phyloP scores from a whole-genome alignment of 345 rosid species.

The Linum tenue region DNA sequence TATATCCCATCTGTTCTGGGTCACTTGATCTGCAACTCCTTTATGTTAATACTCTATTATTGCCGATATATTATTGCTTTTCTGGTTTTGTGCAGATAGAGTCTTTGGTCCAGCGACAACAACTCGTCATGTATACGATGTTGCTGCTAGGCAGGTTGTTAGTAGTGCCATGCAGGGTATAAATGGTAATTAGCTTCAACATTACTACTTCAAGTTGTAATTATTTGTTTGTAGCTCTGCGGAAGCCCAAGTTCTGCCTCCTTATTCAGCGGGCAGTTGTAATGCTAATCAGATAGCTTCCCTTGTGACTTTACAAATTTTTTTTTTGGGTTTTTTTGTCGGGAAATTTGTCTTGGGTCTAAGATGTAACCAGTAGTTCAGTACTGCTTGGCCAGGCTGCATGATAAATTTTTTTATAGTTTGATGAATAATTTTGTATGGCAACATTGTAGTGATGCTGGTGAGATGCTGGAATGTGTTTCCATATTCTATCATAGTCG shows the following conservation, averaged over 20 bases:
- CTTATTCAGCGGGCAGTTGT: no score
- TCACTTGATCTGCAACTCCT: background rate
- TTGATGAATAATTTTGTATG: background rate
- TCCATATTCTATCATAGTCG: background rate
- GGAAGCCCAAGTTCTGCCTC: background rate
- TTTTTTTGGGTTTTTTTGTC: no score
- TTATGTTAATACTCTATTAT: no score
- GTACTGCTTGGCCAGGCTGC: no score
- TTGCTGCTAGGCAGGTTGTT: conserved; percentile 77
- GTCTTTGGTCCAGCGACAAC: conserved; percentile 90
- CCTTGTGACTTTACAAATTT: no score
- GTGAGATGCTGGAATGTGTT: background rate
- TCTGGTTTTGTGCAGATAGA: conserved; percentile 33
- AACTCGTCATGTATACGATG: conserved; percentile 72
- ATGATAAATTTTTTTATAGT: no score
- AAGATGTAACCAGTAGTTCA: no score
- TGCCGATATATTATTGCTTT: background rate
- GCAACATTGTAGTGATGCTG: background rate
- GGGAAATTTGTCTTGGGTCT: no score
- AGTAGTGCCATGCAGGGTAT: conserved; percentile 77
- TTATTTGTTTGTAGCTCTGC: background rate
- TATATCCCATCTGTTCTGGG: background rate
- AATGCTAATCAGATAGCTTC: no score
- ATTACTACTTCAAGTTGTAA: background rate
- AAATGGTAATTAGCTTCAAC: conserved; percentile 41